Evolutionary conservation across 164 flowering plant species (phyloP), one percentile per base, ranked within the genome.

Genomic region (Cinnamomum micranthum): DNA sequence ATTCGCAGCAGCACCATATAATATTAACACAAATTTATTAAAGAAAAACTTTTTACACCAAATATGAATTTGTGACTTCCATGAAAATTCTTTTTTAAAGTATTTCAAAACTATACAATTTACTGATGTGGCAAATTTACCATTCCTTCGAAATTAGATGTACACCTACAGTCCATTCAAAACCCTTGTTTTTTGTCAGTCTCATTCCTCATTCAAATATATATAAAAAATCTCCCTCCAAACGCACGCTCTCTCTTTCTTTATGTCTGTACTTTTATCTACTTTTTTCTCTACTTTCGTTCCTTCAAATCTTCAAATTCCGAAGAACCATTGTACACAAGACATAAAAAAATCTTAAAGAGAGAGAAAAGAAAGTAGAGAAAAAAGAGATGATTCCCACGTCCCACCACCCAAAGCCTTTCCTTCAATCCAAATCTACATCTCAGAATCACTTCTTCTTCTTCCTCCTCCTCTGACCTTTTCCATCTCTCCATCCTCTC

Each of bases 341-440:
- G n/a, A 4, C 60, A 17, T 17, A 55, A 55, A 55, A 55, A 55
- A 55, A 1, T 11, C 47, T 41, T n/a, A n/a, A n/a, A 7, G 47
- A 7, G 47, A 64, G 28, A 22, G 4, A 24, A 24, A 23, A 24
- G 50, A 14, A 15, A 27, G 23, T 1, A 27, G 12, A 19, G 22
- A 27, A 28, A 52, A 51, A 50, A 17, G 15, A 55, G 73, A 79
- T 82, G 85, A 82, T 80, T 79, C 85, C 31, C 86, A 82, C 81
- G 80, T 74, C 81, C 80, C 82, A 74, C 82, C 72, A 68, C 69
- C 67, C 41, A 65, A 71, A 71, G 64, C 58, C 75, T 74, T 84
- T 77, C 67, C 84, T 78, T 80, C 78, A 80, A 77, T 78, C 82
- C 80, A 78, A 82, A 81, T 78, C 70, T 22, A 78, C 74, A n/a